These are phyloP conservation scores for Cladosporium phlei DNA, from an alignment of 2,329 filamentous ascomycete genomes.

Conservation along the genomic window DNA sequence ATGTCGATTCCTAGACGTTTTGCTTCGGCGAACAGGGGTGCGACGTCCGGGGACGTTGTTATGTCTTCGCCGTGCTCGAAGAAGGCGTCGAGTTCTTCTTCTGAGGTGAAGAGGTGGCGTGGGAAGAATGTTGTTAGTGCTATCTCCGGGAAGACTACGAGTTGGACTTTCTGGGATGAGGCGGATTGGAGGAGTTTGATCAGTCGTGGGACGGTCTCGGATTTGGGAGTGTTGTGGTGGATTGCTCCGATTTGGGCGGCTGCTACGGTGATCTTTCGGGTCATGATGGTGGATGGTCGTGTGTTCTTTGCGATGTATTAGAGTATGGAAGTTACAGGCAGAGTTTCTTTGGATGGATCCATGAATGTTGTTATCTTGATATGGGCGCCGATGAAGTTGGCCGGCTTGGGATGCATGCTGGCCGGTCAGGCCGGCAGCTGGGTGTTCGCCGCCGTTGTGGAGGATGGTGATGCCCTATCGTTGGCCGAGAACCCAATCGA, in stretches of 20 bases:
- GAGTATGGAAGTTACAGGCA: background rate
- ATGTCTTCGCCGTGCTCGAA: conserved; percentile 48
- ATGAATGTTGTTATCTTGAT: background rate
- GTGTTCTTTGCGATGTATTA: background rate
- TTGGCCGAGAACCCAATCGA: conserved; percentile 4
- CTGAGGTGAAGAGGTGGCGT: conserved; percentile 37
- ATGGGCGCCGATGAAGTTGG: background rate
- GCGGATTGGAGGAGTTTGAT: conserved; percentile 47
- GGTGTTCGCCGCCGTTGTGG: background rate
- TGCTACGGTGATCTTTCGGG: conserved; percentile 44
- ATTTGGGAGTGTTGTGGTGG: conserved; percentile 39
- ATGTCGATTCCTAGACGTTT: conserved; percentile 47
- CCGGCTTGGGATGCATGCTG: conserved; percentile 11
- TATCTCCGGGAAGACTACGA: conserved; percentile 53
- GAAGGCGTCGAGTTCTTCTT: conserved; percentile 43
- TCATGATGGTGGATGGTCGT: conserved; percentile 29
- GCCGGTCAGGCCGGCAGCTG: conserved; percentile 2
- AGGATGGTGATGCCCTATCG: conserved; percentile 9
- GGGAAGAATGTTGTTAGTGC: conserved; percentile 56
- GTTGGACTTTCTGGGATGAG: conserved; percentile 40
- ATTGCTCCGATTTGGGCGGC: conserved; percentile 52
- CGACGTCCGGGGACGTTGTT: conserved; percentile 40
- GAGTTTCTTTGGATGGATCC: background rate
- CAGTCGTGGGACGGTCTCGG: conserved; percentile 46
- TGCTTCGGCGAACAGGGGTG: conserved; percentile 48